phyloP scores from a whole-genome alignment of 352 stramenopile species.

The Globisporangium cylindrosporum region DNA sequence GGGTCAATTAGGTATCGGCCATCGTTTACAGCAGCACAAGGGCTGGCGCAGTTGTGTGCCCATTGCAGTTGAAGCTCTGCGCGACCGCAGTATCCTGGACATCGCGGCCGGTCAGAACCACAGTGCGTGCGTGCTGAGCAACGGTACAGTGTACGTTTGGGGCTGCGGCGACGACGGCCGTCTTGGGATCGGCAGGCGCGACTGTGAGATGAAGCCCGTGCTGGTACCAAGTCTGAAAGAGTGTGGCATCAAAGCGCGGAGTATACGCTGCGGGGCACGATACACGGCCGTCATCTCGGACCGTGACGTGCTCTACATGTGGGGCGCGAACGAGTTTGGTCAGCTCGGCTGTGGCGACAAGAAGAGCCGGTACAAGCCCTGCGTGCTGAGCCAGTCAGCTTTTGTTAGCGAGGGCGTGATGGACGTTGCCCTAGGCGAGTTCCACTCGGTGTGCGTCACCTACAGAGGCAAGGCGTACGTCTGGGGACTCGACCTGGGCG shows the following conservation, averaged over 20 bases:
- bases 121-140: slow-evolving; percentile 67
- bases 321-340: slow-evolving; percentile 79
- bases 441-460: slow-evolving; percentile 65
- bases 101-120: slow-evolving; percentile 72
- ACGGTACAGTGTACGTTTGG: slow-evolving; percentile 75
- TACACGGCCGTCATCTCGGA: slow-evolving; percentile 72
- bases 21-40: slow-evolving; percentile 56
- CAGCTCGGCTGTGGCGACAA: slow-evolving; percentile 69
- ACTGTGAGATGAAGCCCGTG: slow-evolving; percentile 36
- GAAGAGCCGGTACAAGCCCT: slow-evolving; percentile 34
- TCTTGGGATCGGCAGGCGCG: slow-evolving; percentile 39
- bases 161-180: slow-evolving; percentile 68
- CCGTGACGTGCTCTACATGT: slow-evolving; percentile 65
- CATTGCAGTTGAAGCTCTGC: slow-evolving; percentile 41
- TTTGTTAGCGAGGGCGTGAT: slow-evolving; percentile 48
- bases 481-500: slow-evolving; percentile 63
- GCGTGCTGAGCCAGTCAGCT: slow-evolving; percentile 35
- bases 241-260: slow-evolving; percentile 34
- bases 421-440: slow-evolving; percentile 66
- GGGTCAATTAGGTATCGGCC: slow-evolving; percentile 62
- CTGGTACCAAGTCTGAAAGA: slow-evolving; percentile 38
- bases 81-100: slow-evolving; percentile 62
- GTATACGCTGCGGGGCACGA: slow-evolving; percentile 59
- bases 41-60: slow-evolving; percentile 70
- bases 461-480: slow-evolving; percentile 38